A percentile compares a stretch with the other conserved stretches of the same genome.
These are phyloP conservation scores for Leishmania lainsoni DNA, from an alignment of 208 protist genomes.

Conservation along the genomic window DNA sequence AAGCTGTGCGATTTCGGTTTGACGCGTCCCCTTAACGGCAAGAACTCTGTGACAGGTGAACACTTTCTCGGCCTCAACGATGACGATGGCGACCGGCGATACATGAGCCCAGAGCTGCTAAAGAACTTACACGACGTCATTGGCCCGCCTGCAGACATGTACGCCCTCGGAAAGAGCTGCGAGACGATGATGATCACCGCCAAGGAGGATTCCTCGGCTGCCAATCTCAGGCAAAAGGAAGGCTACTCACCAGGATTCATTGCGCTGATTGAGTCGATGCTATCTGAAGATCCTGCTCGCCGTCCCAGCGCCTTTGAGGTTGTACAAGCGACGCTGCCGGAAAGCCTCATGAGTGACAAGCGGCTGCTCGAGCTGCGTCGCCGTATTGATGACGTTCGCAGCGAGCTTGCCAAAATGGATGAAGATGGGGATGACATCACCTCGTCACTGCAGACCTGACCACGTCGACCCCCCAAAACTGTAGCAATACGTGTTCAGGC, in stretches of 20 bases:
- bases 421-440: neutral
- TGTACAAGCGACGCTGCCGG: slow-evolving; percentile 31
- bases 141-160: slow-evolving; percentile 78
- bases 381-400: slow-evolving; percentile 14
- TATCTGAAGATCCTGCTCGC: slow-evolving; percentile 29
- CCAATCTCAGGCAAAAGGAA: slow-evolving; percentile 21
- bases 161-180: slow-evolving; percentile 86
- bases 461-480: too few species aligned
- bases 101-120: slow-evolving; percentile 77
- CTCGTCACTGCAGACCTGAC: neutral
- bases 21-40: slow-evolving; percentile 41
- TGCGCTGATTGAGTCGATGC: slow-evolving; percentile 45
- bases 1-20: slow-evolving; percentile 91
- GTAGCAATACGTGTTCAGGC: neutral
- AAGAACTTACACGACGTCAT: slow-evolving; percentile 28
- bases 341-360: slow-evolving; percentile 5
- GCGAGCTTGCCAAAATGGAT: slow-evolving; percentile 6
- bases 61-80: slow-evolving; percentile 74
- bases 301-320: slow-evolving; percentile 53
- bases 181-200: slow-evolving; percentile 62
- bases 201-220: slow-evolving; percentile 33
- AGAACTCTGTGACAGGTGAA: slow-evolving; percentile 41
- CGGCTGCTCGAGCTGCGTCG: slow-evolving; percentile 16
- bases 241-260: slow-evolving; percentile 37
- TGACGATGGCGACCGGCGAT: slow-evolving; percentile 83